A percentile compares a stretch with the other conserved stretches of the same genome.
These are phyloP conservation scores for Isatis tinctoria DNA, from an alignment of 345 rosid species.

Conservation along the genomic window DNA sequence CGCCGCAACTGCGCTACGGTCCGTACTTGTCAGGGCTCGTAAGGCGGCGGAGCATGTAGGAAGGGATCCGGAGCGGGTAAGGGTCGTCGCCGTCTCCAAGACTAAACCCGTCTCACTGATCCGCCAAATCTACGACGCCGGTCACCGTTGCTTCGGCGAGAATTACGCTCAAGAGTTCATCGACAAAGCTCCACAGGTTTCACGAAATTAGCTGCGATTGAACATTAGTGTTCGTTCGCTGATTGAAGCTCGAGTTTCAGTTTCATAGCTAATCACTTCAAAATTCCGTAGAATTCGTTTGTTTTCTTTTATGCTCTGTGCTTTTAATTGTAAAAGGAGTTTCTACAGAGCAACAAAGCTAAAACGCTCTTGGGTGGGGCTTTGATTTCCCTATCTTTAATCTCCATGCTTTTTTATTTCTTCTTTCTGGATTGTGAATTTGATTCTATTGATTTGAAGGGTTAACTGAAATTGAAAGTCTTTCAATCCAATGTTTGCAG, in stretches of 20 bases:
- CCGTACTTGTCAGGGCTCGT: conserved; percentile 61
- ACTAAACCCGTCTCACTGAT: conserved; percentile 83
- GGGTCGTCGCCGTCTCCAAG: conserved; percentile 78
- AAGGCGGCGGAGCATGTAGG: conserved; percentile 63
- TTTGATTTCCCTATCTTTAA: background rate
- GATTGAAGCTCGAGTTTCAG: background rate
- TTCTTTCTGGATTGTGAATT: background rate
- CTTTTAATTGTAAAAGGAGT: too few species aligned
- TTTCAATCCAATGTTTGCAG: conserved; percentile 39
- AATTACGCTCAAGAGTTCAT: conserved; percentile 85
- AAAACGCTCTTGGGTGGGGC: conserved; percentile 66
- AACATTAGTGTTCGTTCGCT: background rate
- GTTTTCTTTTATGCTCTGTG: too few species aligned
- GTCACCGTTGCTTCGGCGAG: conserved; percentile 87
- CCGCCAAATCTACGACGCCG: conserved; percentile 81
- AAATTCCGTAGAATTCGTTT: too few species aligned
- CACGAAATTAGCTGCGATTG: background rate
- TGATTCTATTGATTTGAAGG: background rate
- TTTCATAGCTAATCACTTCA: too few species aligned
- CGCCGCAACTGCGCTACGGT: conserved; percentile 62
- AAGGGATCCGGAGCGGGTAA: conserved; percentile 46
- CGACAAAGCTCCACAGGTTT: conserved; percentile 89
- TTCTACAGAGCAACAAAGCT: conserved; percentile 94
- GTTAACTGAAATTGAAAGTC: conserved; percentile 1
- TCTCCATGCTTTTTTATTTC: too few species aligned